A percentile compares a stretch with the other conserved stretches of the same genome.
These are phyloP conservation scores for Begonia masoniana DNA, from an alignment of 306 rosid genomes.

Conservation along the genomic window DNA sequence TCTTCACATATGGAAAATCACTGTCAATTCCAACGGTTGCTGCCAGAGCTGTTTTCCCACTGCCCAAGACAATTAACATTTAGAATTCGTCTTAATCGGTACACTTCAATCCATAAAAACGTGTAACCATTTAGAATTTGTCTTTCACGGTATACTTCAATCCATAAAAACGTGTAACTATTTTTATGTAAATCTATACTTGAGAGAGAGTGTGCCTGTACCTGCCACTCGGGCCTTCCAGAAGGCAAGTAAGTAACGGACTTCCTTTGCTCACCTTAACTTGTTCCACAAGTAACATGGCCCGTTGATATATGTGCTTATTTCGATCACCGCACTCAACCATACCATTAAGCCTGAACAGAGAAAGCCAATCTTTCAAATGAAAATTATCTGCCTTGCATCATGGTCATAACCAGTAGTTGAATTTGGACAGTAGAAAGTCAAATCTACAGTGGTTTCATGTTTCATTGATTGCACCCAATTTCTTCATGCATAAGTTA, in stretches of 20 bases:
- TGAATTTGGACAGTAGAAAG: too few relatives aligned
- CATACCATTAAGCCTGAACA: slow-evolving; percentile 65
- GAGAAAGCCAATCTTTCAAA: too few relatives aligned
- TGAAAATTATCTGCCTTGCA: too few relatives aligned
- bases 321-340: slow-evolving; percentile 85
- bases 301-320: slow-evolving; percentile 67
- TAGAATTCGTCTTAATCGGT: background rate
- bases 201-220: slow-evolving; percentile 11
- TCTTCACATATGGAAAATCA: slow-evolving; percentile 94
- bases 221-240: slow-evolving; percentile 98
- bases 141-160: too few relatives aligned
- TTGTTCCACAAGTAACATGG: slow-evolving; percentile 83
- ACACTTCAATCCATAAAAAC: too few relatives aligned
- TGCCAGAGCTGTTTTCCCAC: slow-evolving; percentile 92
- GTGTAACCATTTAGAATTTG: slow-evolving; percentile 3
- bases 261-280: slow-evolving; percentile 94
- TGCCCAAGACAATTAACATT: slow-evolving; percentile 29
- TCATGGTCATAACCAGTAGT: too few relatives aligned
- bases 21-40: slow-evolving; percentile 96
- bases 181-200: background rate
- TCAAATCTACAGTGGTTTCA: too few relatives aligned
- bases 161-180: too few relatives aligned
- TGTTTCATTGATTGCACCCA: too few relatives aligned
- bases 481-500: too few relatives aligned
- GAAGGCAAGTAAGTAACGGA: slow-evolving; percentile 85